Conservation (phyloP, 441 rosid species). For the Macaranga tanarius region DNA sequence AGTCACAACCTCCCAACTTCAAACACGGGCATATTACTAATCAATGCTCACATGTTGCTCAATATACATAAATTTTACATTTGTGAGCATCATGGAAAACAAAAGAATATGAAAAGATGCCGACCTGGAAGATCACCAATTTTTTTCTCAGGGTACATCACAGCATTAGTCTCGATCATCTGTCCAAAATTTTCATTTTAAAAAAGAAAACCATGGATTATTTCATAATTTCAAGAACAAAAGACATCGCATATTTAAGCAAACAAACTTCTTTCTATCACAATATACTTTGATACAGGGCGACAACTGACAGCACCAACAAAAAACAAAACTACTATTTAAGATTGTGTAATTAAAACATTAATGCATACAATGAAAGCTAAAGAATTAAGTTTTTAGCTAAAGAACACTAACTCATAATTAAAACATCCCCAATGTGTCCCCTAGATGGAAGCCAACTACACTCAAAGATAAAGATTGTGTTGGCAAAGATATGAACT, state of each 20-base stretch:
- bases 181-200: slow-evolving; percentile 27
- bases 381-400: too few species aligned
- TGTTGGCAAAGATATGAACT: too few species aligned
- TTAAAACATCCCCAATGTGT: too few species aligned
- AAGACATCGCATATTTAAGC: neutral
- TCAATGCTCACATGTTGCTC: neutral
- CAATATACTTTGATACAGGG: neutral
- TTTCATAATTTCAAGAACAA: slow-evolving; percentile 8
- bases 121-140: slow-evolving; percentile 73
- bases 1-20: slow-evolving; percentile 8
- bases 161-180: slow-evolving; percentile 46
- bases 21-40: neutral
- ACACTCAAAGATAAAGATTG: too few species aligned
- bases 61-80: neutral
- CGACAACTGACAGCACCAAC: neutral
- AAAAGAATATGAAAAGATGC: neutral
- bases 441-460: too few species aligned
- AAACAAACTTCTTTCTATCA: neutral
- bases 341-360: neutral
- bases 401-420: too few species aligned
- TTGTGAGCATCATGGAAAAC: neutral
- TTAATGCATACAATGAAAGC: neutral
- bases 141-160: slow-evolving; percentile 57
- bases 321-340: neutral
- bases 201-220: slow-evolving; percentile 5